Evolutionary conservation across 352 stramenopile genomes (phyloP).

Genomic region (Nothophytophthora sp.): DNA sequence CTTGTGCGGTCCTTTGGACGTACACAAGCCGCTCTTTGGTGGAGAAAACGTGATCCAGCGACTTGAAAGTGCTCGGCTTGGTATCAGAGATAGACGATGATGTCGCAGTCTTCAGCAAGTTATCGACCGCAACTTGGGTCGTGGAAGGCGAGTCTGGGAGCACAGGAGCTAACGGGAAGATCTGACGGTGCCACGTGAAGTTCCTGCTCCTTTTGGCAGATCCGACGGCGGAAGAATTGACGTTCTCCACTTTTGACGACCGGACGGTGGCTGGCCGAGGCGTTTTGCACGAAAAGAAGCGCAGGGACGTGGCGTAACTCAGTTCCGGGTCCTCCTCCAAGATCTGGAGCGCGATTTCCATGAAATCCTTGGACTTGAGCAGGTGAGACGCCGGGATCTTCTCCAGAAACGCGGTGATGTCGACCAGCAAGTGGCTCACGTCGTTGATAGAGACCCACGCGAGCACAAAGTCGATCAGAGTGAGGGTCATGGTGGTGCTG

Average conservation of each 20-base stretch:
- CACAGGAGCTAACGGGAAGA: too few species aligned
- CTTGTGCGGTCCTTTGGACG: slow-evolving; percentile 1
- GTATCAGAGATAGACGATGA: slow-evolving; percentile 3
- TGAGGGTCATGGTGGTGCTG: slow-evolving; percentile 28
- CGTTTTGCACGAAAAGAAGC: slow-evolving; percentile 5
- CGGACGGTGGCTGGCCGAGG: neutral
- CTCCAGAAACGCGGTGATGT: slow-evolving; percentile 2
- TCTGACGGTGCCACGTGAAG: too few species aligned
- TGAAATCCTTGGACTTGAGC: slow-evolving; percentile 12
- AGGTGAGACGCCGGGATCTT: slow-evolving; percentile 14
- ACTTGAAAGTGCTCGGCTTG: neutral
- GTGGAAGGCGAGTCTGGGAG: too few species aligned
- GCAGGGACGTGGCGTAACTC: slow-evolving; percentile 1
- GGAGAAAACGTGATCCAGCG: neutral
- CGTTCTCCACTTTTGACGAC: neutral
- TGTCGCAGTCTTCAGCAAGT: too few species aligned
- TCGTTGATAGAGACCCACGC: slow-evolving; percentile 33
- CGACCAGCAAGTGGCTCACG: slow-evolving; percentile 15
- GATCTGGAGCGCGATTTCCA: slow-evolving; percentile 21
- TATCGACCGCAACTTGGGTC: too few species aligned
- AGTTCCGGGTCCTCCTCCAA: slow-evolving; percentile 11
- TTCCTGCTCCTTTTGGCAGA: too few species aligned
- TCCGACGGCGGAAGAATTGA: neutral
- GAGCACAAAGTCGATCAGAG: slow-evolving; percentile 33
- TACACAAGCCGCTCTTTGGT: neutral